A percentile compares a stretch with the other conserved stretches of the same genome.
phyloP scores from a whole-genome alignment of 1,284 basidiomycete species.

The Omphalotus olearius region DNA sequence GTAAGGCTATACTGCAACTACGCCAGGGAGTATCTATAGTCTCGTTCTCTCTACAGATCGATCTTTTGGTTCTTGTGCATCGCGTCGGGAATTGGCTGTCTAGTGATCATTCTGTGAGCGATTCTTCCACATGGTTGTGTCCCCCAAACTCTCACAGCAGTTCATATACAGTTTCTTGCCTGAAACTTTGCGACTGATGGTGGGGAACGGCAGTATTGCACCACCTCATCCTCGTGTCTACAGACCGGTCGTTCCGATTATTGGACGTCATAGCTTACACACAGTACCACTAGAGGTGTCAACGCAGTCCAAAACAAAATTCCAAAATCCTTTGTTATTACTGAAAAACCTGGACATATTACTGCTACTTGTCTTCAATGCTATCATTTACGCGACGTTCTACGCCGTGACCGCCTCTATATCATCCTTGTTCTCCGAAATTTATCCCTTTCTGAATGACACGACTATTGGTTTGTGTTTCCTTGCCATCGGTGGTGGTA shows the following conservation, averaged over 20 bases:
- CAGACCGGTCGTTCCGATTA: slow-evolving; percentile 53
- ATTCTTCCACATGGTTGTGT: neutral
- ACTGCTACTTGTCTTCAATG: slow-evolving; percentile 58
- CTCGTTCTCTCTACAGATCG: slow-evolving; percentile 36
- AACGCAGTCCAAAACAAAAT: slow-evolving; percentile 17
- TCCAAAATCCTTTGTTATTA: slow-evolving; percentile 58
- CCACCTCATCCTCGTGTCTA: slow-evolving; percentile 34
- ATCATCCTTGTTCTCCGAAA: slow-evolving; percentile 3
- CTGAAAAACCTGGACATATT: slow-evolving; percentile 57
- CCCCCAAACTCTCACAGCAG: neutral
- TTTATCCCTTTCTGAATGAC: slow-evolving; percentile 6
- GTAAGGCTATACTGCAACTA: slow-evolving; percentile 25
- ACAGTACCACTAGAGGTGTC: no score
- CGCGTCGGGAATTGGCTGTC: slow-evolving; percentile 45
- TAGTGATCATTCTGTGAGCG: slow-evolving; percentile 53
- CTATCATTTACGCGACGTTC: slow-evolving; percentile 54
- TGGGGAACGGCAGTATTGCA: slow-evolving; percentile 53
- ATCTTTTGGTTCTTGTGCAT: slow-evolving; percentile 83
- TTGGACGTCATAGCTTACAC: slow-evolving; percentile 28
- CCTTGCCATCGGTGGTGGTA: slow-evolving; percentile 43
- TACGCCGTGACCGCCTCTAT: slow-evolving; percentile 58
- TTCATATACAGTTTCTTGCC: slow-evolving; percentile 46
- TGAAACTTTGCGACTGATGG: slow-evolving; percentile 54
- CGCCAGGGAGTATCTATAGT: neutral
- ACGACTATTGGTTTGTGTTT: slow-evolving; percentile 20